Evolutionary conservation across 768 basidiomycete genomes (phyloP).

Genomic region (Rhodotorula sphaerocarpa): DNA sequence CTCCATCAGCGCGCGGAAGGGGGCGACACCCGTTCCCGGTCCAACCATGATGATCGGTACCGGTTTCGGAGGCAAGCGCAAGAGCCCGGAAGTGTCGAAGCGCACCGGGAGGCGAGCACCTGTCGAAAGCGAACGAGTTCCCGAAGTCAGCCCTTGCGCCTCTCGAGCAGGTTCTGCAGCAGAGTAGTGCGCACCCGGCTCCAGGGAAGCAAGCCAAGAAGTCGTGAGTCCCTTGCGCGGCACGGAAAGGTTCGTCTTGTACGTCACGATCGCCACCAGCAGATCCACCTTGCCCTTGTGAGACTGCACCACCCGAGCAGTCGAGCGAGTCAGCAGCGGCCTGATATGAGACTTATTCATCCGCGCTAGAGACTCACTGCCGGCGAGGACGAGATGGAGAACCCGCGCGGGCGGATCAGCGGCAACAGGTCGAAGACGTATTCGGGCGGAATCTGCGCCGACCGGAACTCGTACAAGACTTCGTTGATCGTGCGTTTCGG

Average conservation of each 20-base stretch:
- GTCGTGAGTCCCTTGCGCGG: conserved; percentile 78
- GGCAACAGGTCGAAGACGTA: conserved; percentile 88
- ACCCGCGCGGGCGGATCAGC: conserved; percentile 70
- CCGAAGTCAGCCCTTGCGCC: too few species aligned
- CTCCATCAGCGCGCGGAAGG: conserved; percentile 78
- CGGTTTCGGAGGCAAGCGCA: conserved; percentile 36
- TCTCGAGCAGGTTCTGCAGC: too few species aligned
- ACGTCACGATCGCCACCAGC: conserved; percentile 84
- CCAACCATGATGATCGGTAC: conserved; percentile 67
- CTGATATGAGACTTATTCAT: background rate
- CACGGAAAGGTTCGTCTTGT: conserved; percentile 70
- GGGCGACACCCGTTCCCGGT: conserved; percentile 90
- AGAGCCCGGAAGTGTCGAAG: conserved; percentile 47
- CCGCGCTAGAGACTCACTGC: conserved; percentile 47
- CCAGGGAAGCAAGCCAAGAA: conserved; percentile 60
- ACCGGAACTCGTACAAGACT: conserved; percentile 75
- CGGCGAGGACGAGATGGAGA: conserved; percentile 80
- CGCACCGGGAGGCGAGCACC: conserved; percentile 53
- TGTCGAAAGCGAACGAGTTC: too few species aligned
- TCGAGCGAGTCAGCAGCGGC: background rate
- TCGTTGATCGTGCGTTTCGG: conserved; percentile 76
- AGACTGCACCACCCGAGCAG: background rate
- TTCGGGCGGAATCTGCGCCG: conserved; percentile 60
- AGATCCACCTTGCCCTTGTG: conserved; percentile 63
- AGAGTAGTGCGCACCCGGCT: conserved; percentile 49